A percentile compares a stretch with the other conserved stretches of the same genome.
Evolutionary conservation across 306 rosid genomes (phyloP).

Genomic region (Heteromeles arbutifolia): DNA sequence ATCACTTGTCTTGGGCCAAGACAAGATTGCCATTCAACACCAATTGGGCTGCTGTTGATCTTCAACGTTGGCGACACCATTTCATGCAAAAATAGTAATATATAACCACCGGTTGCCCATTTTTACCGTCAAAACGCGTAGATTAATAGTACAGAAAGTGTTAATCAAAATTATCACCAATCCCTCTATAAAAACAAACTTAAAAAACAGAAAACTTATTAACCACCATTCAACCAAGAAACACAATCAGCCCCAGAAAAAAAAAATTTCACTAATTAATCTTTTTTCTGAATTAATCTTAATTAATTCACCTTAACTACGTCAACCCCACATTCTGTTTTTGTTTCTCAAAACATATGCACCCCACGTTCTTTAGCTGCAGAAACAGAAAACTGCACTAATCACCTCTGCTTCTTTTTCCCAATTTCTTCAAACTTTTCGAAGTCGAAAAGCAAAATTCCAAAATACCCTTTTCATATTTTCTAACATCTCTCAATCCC

Average conservation of each 20-base stretch:
- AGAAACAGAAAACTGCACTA: conserved; percentile 6
- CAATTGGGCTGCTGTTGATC: no score
- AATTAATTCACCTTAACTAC: neutral
- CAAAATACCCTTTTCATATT: neutral
- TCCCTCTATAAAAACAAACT: neutral
- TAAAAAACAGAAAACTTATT: neutral
- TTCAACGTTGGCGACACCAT: no score
- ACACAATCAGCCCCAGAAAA: neutral
- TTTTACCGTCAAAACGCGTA: neutral
- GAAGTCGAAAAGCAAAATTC: neutral
- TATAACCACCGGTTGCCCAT: neutral
- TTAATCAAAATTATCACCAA: neutral
- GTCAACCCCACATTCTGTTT: conserved; percentile 2
- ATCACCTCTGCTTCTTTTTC: conserved; percentile 5
- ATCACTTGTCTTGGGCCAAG: no score
- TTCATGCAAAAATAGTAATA: neutral
- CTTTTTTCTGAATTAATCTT: neutral
- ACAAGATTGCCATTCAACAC: no score
- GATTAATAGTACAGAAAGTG: neutral
- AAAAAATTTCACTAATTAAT: neutral
- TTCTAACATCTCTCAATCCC: conserved; percentile 7
- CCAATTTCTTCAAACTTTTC: neutral
- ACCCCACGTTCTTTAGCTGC: conserved; percentile 5
- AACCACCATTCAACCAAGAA: neutral
- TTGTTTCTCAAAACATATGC: neutral